phyloP scores from a whole-genome alignment of 2,329 filamentous ascomycete genomes.

The Colletotrichum sp. region DNA sequence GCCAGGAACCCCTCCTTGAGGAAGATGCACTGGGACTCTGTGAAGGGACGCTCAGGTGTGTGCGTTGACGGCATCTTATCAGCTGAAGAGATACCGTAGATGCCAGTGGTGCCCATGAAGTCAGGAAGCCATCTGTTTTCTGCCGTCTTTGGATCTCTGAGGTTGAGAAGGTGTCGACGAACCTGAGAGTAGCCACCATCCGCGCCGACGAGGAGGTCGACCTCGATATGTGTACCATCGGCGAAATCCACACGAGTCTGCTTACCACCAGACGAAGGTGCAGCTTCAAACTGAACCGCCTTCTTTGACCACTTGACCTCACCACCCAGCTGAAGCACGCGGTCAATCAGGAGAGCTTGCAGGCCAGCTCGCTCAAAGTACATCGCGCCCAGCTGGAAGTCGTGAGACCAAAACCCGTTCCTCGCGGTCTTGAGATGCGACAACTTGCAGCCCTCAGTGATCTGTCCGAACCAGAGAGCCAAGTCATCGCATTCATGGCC shows the following conservation, averaged over 20 bases:
- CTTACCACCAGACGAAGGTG: rapidly evolving
- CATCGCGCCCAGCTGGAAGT: constrained; percentile 22
- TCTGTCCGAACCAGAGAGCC: not conserved
- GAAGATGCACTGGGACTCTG: constrained; percentile 22
- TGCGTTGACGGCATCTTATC: not conserved
- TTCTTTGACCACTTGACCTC: constrained; percentile 25
- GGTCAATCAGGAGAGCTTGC: constrained; percentile 23
- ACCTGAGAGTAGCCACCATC: constrained; percentile 27
- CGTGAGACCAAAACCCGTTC: constrained; percentile 24
- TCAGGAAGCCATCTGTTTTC: constrained; percentile 26
- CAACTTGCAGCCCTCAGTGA: not conserved
- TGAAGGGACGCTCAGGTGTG: constrained; percentile 1
- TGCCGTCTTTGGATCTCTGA: constrained; percentile 13
- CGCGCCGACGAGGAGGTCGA: constrained; percentile 26
- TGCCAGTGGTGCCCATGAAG: constrained; percentile 25
- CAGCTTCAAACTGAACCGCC: not conserved
- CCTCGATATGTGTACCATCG: constrained; percentile 6
- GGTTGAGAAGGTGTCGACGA: constrained; percentile 23
- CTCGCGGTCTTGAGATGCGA: not conserved
- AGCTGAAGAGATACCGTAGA: constrained; percentile 26
- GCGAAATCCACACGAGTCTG: not conserved
- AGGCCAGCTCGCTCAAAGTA: constrained; percentile 26
- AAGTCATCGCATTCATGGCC: not conserved
- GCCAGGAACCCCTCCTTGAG: constrained; percentile 24
- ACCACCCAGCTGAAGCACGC: constrained; percentile 21